Conservation (phyloP, 495 filamentous ascomycete genomes). For the Penicillium waksmanii region DNA sequence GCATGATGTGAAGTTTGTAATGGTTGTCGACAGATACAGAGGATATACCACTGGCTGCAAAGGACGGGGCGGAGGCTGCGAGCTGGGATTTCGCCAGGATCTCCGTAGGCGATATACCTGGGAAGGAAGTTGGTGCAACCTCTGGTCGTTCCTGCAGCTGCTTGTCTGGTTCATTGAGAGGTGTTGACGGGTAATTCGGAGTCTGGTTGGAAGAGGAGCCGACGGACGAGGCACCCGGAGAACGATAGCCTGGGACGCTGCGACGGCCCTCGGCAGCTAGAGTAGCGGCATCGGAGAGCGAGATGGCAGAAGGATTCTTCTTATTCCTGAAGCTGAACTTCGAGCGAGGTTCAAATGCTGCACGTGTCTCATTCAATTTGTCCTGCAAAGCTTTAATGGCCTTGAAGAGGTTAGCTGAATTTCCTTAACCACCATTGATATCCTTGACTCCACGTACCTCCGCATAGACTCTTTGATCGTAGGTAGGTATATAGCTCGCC, state of each 20-base stretch:
- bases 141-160: slow-evolving; percentile 40
- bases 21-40: slow-evolving; percentile 69
- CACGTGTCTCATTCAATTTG: slow-evolving; percentile 62
- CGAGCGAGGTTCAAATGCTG: slow-evolving; percentile 61
- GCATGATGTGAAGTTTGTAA: slow-evolving; percentile 63
- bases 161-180: slow-evolving; percentile 50
- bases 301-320: slow-evolving; percentile 60
- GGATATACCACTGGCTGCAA: slow-evolving; percentile 41
- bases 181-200: slow-evolving; percentile 55
- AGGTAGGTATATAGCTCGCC: slow-evolving; percentile 69
- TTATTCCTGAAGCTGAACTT: slow-evolving; percentile 77
- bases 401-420: slow-evolving; percentile 35
- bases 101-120: slow-evolving; percentile 23
- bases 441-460: slow-evolving; percentile 51
- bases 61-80: slow-evolving; percentile 21
- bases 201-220: slow-evolving; percentile 56
- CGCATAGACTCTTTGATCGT: slow-evolving; percentile 75
- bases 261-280: slow-evolving; percentile 52
- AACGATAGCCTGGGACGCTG: slow-evolving; percentile 45
- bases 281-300: slow-evolving; percentile 58
- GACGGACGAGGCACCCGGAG: slow-evolving; percentile 47
- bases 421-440: not conserved
- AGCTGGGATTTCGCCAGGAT: slow-evolving; percentile 17
- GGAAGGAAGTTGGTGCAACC: slow-evolving; percentile 44
- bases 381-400: slow-evolving; percentile 70